phyloP scores from a whole-genome alignment of 805 yeast species.

The Suhomyces vadensis region DNA sequence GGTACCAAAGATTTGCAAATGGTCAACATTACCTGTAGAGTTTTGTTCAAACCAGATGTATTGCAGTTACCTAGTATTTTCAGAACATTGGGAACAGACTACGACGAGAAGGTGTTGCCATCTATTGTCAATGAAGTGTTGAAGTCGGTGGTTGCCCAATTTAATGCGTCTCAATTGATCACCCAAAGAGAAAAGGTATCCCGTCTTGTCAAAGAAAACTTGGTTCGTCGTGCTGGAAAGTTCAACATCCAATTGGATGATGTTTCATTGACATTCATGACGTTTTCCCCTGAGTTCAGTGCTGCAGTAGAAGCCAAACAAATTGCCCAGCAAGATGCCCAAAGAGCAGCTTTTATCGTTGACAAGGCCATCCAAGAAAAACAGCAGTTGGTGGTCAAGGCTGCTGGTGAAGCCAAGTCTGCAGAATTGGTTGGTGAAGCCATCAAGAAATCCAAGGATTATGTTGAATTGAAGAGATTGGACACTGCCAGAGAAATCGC shows the following conservation, averaged over 20 bases:
- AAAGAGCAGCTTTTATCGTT: constrained; percentile 94
- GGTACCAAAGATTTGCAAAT: constrained; percentile 98
- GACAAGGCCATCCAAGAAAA: constrained; percentile 98
- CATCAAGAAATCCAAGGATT: constrained; percentile 92
- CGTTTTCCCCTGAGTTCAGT: constrained; percentile 96
- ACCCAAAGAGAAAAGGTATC: constrained; percentile 99
- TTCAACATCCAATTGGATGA: constrained; percentile 90
- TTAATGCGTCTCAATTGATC: constrained; percentile 95
- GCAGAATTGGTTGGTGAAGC: constrained; percentile 99
- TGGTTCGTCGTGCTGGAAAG: constrained; percentile 86
- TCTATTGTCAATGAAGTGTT: constrained; percentile 97
- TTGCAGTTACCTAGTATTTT: constrained; percentile 77
- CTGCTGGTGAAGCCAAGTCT: constrained; percentile 97
- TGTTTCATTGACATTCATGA: constrained; percentile 95
- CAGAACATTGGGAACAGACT: constrained; percentile 91
- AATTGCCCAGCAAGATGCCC: constrained; percentile 99
- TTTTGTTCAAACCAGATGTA: constrained; percentile 84
- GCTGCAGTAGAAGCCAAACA: constrained; percentile 98
- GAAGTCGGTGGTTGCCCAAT: constrained; percentile 96
- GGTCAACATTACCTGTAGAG: constrained; percentile 99
- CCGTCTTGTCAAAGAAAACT: constrained; percentile 83
- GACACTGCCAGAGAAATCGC: constrained; percentile 98
- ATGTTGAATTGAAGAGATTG: constrained; percentile 93
- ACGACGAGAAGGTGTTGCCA: constrained; percentile 95
- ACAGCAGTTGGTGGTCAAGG: constrained; percentile 94